Percentiles rank a stretch among this genome's conserved stretches.
These are phyloP conservation scores for Dothidotthia symphoricarpi DNA, from an alignment of 2,329 filamentous ascomycete species.

Conservation along the genomic window DNA sequence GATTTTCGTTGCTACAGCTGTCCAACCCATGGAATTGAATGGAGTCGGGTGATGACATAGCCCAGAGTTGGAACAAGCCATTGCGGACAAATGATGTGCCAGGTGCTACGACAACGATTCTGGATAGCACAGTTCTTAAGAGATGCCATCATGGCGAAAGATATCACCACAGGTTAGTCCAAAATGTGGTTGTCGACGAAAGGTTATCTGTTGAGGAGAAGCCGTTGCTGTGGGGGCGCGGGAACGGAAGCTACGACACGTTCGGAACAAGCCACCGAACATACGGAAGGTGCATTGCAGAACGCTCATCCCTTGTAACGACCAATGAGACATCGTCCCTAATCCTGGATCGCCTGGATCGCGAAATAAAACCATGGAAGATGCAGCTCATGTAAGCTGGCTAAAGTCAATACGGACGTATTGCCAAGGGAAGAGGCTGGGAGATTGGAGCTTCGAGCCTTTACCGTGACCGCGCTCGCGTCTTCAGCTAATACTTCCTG, in stretches of 20 bases:
- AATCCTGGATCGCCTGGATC: conserved; percentile 22
- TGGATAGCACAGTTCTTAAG: no score
- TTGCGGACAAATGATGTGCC: no score
- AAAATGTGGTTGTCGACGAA: no score
- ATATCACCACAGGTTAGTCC: no score
- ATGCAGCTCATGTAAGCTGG: conserved; percentile 34
- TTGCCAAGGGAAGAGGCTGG: conserved; percentile 36
- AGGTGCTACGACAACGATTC: no score
- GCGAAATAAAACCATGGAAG: conserved; percentile 16
- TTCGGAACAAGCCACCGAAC: conserved; percentile 11
- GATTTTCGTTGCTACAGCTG: no score
- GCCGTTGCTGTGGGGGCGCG: conserved; percentile 3
- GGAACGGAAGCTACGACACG: conserved; percentile 15
- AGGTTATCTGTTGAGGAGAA: no score
- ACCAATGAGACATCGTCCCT: conserved; percentile 32
- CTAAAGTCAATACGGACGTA: conserved; percentile 35
- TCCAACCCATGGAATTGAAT: no score
- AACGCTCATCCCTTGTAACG: conserved; percentile 23
- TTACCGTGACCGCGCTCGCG: background rate
- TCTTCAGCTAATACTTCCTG: conserved; percentile 3
- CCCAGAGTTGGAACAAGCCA: no score
- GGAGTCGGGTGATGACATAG: no score
- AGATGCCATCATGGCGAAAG: no score
- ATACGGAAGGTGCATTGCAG: conserved; percentile 17
- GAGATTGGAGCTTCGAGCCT: background rate